These are phyloP conservation scores for Glycyrrhiza uralensis DNA, from an alignment of 306 rosid species.

Conservation along the genomic window DNA sequence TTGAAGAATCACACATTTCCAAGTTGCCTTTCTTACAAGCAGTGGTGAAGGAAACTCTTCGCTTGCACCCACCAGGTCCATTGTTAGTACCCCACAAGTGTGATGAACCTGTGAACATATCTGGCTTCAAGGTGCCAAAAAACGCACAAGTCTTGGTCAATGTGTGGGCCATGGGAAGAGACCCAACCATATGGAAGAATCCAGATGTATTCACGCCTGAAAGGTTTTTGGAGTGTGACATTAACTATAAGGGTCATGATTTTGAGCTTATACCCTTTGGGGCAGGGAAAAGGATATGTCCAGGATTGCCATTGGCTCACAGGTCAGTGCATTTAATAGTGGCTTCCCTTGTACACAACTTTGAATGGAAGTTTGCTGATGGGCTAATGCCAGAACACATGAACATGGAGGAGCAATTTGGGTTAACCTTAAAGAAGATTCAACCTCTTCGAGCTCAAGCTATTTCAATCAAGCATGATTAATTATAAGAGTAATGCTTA, in stretches of 20 bases:
- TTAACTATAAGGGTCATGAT: constrained; percentile 20
- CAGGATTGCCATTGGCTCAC: constrained; percentile 29
- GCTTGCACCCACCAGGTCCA: constrained; percentile 39
- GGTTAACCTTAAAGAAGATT: not conserved
- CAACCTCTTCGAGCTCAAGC: constrained; percentile 20
- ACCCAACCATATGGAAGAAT: constrained; percentile 25
- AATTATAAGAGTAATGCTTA: too few species aligned
- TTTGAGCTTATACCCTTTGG: constrained; percentile 42
- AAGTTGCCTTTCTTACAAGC: constrained; percentile 28
- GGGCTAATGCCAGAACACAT: constrained; percentile 1
- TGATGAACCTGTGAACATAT: not conserved
- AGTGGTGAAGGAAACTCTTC: constrained; percentile 33
- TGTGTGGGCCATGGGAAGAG: constrained; percentile 42
- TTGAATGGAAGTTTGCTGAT: constrained; percentile 32
- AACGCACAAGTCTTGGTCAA: constrained; percentile 28
- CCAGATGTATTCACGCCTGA: constrained; percentile 28
- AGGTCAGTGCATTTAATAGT: not conserved
- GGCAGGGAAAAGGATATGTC: constrained; percentile 38
- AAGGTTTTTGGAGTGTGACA: constrained; percentile 1
- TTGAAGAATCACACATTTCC: constrained; percentile 23
- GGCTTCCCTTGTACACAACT: constrained; percentile 7
- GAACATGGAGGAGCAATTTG: not conserved
- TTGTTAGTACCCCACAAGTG: constrained; percentile 22
- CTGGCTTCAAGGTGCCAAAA: constrained; percentile 20
- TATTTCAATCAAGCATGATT: not conserved